These are phyloP conservation scores for Zizania palustris DNA, from an alignment of 202 grass and related monocot genomes.

Conservation along the genomic window DNA sequence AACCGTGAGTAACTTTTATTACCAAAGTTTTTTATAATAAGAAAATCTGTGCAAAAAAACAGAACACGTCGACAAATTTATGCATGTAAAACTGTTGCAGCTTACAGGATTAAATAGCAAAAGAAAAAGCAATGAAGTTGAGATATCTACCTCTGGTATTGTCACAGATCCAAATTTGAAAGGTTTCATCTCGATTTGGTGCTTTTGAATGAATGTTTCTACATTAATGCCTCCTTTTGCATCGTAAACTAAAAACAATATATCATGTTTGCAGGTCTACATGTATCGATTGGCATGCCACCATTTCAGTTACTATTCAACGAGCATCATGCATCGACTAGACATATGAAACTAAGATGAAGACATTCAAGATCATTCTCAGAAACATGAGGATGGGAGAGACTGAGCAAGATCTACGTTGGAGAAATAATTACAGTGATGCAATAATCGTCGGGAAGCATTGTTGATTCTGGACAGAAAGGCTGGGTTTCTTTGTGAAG, in stretches of 20 bases:
- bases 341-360: slow-evolving; percentile 14
- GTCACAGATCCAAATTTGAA: slow-evolving; percentile 24
- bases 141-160: slow-evolving; percentile 10
- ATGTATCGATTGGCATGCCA: slow-evolving; percentile 6
- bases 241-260: neutral
- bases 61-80: neutral
- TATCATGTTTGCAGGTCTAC: slow-evolving; percentile 22
- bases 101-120: neutral
- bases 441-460: slow-evolving; percentile 46
- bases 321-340: slow-evolving; percentile 28
- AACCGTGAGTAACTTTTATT: slow-evolving; percentile 27
- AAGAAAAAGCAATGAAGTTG: neutral
- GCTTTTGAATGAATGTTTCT: slow-evolving; percentile 27
- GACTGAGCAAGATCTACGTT: slow-evolving; percentile 35
- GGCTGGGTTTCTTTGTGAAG: neutral
- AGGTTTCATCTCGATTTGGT: neutral
- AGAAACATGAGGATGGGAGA: slow-evolving; percentile 6
- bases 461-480: slow-evolving; percentile 26
- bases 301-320: slow-evolving; percentile 9
- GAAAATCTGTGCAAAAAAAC: neutral
- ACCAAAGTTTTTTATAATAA: neutral
- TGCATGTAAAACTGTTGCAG: neutral
- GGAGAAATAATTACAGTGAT: slow-evolving; percentile 52
- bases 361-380: neutral
- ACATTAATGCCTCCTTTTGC: neutral